Evolutionary conservation across 2,329 filamentous ascomycete genomes (phyloP).

Genomic region (Aspergillus neotritici): DNA sequence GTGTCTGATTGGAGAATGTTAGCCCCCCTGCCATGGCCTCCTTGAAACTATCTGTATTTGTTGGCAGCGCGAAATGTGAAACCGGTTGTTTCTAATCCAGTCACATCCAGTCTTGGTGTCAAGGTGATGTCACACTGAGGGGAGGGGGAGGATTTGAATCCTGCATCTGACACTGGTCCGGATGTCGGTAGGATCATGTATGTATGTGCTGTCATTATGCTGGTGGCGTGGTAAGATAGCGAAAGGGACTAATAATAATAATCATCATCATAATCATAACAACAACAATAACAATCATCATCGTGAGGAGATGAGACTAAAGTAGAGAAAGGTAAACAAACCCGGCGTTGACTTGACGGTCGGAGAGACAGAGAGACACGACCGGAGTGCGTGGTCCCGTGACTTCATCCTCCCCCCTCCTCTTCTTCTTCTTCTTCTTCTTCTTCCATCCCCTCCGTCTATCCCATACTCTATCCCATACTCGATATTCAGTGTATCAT

Average conservation of each 20-base stretch:
- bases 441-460: background rate
- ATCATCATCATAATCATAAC: too few relatives aligned
- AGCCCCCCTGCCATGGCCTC: too few relatives aligned
- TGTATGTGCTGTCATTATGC: conserved; percentile 3
- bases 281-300: conserved; percentile 1
- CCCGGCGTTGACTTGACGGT: conserved; percentile 2
- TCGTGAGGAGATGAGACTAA: too few relatives aligned
- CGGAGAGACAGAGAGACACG: conserved; percentile 10
- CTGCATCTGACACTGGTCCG: background rate
- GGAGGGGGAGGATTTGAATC: background rate
- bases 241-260: too few relatives aligned
- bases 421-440: background rate
- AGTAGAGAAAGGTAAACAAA: conserved; percentile 3
- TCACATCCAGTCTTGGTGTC: background rate
- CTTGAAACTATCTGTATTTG: background rate
- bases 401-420: conserved; percentile 13
- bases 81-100: too few relatives aligned
- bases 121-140: conserved; percentile 1
- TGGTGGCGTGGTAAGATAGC: too few relatives aligned
- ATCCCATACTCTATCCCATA: background rate
- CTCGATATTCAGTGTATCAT: background rate
- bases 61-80: too few relatives aligned
- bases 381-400: conserved; percentile 22
- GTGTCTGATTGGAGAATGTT: too few relatives aligned
- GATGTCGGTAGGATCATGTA: background rate